Base-by-base conservation (phyloP, 495 filamentous ascomycete species). In the Daldinia loculata region DNA sequence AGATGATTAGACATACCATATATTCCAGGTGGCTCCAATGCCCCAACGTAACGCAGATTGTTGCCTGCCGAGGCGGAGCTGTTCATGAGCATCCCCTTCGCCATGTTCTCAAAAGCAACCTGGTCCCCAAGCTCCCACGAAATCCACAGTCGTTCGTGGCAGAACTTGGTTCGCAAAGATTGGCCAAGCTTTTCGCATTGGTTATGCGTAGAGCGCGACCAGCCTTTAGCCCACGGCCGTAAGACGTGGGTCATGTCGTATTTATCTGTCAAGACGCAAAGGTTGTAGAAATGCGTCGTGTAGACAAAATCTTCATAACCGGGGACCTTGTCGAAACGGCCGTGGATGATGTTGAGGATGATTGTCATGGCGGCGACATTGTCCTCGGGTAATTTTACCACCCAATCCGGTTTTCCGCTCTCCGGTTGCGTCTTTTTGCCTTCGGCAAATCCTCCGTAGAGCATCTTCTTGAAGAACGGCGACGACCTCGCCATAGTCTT, bases 301-400 rank as follows among this genome's bases (percentile, higher is more conserved):
- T 59, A 66, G n/a, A 61, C 32, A n/a, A 66, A 41, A 2, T 58
- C 34, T 11, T 66, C 67, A 36, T 67, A 67, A 6, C 59, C 59
- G 14, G 75, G 52, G 7, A 79, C 55, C 11, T 45, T 39, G 29
- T 69, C 58, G 30, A 76, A 77, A 4, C 64, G 65, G 7, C 68
- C 39, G 39, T 78, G 77, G 36, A 76, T 61, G 66, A 78, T 77
- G 22, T 68, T 71, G 11, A 79, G 67, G 3, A 76, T 32, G 4
- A 74, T 65, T 8, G 43, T 32, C 60, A 75, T 66, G 6, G 72
- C 72, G 29, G 27, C 24, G 32, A 66, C 50, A n/a, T 78, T 57
- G 19, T 80, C 78, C 0, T 80, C 78, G 1, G 75, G 78, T 4
- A 80, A 70, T 14, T 67, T 64, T 0, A 76, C 68, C 6, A 76